Conservation (phyloP, 192 early-diverging fungal species). For the Backusella mclennaniae region DNA sequence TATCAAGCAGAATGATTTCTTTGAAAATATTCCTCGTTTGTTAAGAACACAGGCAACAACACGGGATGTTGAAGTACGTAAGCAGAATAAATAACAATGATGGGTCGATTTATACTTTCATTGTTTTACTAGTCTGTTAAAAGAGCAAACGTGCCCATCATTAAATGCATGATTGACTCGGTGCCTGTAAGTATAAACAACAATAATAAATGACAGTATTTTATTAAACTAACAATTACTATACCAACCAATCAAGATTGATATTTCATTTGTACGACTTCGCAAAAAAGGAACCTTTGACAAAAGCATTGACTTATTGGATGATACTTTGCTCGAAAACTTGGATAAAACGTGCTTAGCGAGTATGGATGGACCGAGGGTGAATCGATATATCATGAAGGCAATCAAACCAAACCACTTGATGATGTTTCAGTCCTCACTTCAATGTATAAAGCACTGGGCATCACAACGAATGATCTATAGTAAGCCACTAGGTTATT, state of each 20-base stretch:
- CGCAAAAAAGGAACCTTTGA: background rate
- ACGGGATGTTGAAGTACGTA: slow-evolving; percentile 3
- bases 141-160: slow-evolving; percentile 28
- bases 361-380: slow-evolving; percentile 37
- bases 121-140: slow-evolving; percentile 6
- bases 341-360: slow-evolving; percentile 16
- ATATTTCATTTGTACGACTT: slow-evolving; percentile 34
- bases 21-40: background rate
- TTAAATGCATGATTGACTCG: slow-evolving; percentile 26
- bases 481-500: slow-evolving; percentile 30
- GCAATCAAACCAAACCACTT: background rate
- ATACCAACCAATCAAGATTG: slow-evolving; percentile 7
- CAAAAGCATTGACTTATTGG: slow-evolving; percentile 22
- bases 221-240: background rate
- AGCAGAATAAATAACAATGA: background rate
- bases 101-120: background rate
- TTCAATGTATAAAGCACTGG: slow-evolving; percentile 35
- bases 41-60: background rate
- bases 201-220: background rate
- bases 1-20: background rate
- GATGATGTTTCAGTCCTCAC: background rate
- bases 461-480: slow-evolving; percentile 25
- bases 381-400: slow-evolving; percentile 16
- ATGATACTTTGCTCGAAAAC: slow-evolving; percentile 17
- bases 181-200: slow-evolving; percentile 2